Evolutionary conservation across 2,329 filamentous ascomycete genomes (phyloP).

Genomic region (Erysiphe pulchra): DNA sequence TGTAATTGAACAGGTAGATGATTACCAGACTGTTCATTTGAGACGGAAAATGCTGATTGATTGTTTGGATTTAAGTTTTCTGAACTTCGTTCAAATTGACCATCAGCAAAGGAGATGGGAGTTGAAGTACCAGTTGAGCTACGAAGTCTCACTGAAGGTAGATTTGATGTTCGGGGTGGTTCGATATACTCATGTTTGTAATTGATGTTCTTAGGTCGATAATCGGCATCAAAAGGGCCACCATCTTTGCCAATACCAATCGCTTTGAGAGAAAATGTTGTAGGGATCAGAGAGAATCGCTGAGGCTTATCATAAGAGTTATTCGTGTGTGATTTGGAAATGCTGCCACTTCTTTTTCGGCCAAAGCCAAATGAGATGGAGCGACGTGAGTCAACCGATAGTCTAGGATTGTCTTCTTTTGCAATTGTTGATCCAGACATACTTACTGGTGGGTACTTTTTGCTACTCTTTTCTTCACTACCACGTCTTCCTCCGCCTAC

Average conservation of each 20-base stretch:
- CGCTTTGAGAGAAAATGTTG: conserved; percentile 35
- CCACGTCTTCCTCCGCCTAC: conserved; percentile 20
- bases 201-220: conserved; percentile 5
- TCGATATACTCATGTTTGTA: conserved; percentile 8
- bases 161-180: conserved; percentile 4
- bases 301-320: conserved; percentile 28
- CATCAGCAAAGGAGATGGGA: conserved; percentile 6
- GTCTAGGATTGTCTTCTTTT: conserved; percentile 16
- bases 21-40: conserved; percentile 4
- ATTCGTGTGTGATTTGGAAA: conserved; percentile 25
- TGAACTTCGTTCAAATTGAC: conserved; percentile 8
- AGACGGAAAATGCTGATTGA: conserved; percentile 14
- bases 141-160: conserved; percentile 3
- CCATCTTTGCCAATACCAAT: conserved; percentile 32
- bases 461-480: conserved; percentile 31
- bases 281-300: conserved; percentile 46
- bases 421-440: conserved; percentile 43
- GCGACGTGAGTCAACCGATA: conserved; percentile 48
- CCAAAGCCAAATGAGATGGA: conserved; percentile 45
- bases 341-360: conserved; percentile 45
- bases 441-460: conserved; percentile 62
- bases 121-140: conserved; percentile 5
- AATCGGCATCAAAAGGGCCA: conserved; percentile 6
- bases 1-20: conserved; percentile 17
- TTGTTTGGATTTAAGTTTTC: conserved; percentile 12